Evolutionary conservation across 2,329 filamentous ascomycete genomes (phyloP), one percentile per base, ranked within the genome.

Genomic region (Hypoxylon sp.): DNA sequence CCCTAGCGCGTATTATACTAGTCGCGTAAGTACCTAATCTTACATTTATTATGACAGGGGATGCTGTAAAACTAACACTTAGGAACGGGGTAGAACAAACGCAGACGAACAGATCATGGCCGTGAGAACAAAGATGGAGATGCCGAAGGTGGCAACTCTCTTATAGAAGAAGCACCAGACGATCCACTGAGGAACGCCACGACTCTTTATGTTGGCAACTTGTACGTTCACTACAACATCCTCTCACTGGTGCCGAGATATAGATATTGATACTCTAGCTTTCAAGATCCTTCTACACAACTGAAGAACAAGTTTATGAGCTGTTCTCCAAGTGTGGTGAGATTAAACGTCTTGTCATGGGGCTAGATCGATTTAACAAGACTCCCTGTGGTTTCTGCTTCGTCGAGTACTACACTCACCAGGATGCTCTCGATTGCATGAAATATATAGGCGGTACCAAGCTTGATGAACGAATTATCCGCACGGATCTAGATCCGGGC

Each of bases 381-480:
- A 99, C 96, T 0, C 96, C 96, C 1, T 99, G 96, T 81, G 96
- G 96, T 43, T 99, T 99, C 86, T 99, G 96, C 85, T 99, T 99
- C 78, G 96, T 99, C 76, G 96, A 99, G 82, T 99, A 99, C 83
- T 98, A 98, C 84, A 98, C 91, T 30, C 96, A 98, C 80, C 91
- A 97, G 78, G 96, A 99, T 80, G 96, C 96, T 7, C 87, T 99
- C 53, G 96, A 99, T 80, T 98, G 95, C 82, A 91, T 99, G 90
- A 99, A 98, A 82, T 99, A 98, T 79, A 91, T 99, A 76, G 96
- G 96, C 61, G 96, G 96, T 63, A 99, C 96, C 36, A 99, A 99
- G 84, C 88, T 99, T 49, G 96, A 99, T 80, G 96, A 99, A 85
- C 90, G 96, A 74, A 91, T 99, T 77, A 98, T 99, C 77, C 88